Percentiles rank a stretch among this genome's conserved stretches.
These are phyloP conservation scores for Ilyonectria robusta DNA, from an alignment of 2,329 filamentous ascomycete species.

Conservation along the genomic window DNA sequence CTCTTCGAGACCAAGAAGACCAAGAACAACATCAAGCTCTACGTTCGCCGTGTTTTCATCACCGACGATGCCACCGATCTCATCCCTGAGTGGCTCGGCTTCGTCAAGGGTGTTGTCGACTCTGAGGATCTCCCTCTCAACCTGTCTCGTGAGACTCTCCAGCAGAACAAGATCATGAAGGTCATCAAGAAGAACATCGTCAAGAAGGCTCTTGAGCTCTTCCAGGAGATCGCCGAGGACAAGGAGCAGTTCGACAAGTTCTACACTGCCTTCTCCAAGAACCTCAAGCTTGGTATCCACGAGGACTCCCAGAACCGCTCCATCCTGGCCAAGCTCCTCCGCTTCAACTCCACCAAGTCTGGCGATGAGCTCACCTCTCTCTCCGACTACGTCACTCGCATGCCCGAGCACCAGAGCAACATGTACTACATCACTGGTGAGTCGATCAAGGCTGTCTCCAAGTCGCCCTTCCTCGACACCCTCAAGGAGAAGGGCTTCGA, in stretches of 20 bases:
- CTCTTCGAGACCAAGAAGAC: slow-evolving; percentile 99
- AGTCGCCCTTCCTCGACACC: slow-evolving; percentile 98
- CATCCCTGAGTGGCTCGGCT: slow-evolving; percentile 99
- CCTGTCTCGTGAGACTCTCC: slow-evolving; percentile 99
- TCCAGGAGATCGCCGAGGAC: slow-evolving; percentile 98
- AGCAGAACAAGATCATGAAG: slow-evolving; percentile 99
- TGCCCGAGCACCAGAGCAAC: slow-evolving; percentile 99
- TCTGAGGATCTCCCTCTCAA: slow-evolving; percentile 99
- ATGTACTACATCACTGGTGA: slow-evolving; percentile 99
- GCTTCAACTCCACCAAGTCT: slow-evolving; percentile 99
- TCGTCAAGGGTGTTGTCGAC: slow-evolving; percentile 99
- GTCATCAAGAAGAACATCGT: slow-evolving; percentile 99
- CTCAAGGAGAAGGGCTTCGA: slow-evolving; percentile 99
- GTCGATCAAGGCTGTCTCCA: slow-evolving; percentile 97
- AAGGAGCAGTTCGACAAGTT: slow-evolving; percentile 99
- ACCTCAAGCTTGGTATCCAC: slow-evolving; percentile 99
- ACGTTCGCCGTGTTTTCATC: slow-evolving; percentile 99
- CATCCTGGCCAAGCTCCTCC: slow-evolving; percentile 95
- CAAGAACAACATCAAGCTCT: slow-evolving; percentile 99
- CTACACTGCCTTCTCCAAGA: slow-evolving; percentile 99
- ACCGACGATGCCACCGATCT: slow-evolving; percentile 99
- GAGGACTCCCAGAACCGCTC: slow-evolving; percentile 98
- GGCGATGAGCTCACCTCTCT: slow-evolving; percentile 96
- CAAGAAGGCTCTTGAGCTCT: slow-evolving; percentile 99
- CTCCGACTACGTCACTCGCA: slow-evolving; percentile 97